phyloP scores from a whole-genome alignment of 2,329 filamentous ascomycete species.

The Neofusicoccum sp. region DNA sequence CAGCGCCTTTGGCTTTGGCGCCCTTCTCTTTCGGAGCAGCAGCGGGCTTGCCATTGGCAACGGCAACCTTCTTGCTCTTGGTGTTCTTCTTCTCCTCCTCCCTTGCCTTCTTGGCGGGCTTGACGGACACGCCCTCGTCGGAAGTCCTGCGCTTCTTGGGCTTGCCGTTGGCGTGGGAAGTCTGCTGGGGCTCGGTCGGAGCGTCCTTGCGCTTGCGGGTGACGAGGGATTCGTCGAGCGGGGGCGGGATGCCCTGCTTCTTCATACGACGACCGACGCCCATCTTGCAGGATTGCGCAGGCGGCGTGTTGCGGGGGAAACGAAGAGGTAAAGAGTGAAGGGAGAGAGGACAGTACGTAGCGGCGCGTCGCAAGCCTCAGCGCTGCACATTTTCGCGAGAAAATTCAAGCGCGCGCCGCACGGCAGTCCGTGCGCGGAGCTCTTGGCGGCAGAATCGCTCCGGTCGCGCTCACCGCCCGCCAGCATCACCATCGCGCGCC shows the following conservation, averaged over 20 bases:
- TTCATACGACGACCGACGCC: constrained; percentile 89
- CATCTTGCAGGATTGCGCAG: constrained; percentile 55
- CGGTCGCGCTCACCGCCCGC: background rate
- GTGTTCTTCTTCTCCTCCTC: constrained; percentile 35
- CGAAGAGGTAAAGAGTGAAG: background rate
- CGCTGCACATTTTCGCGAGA: constrained; percentile 3
- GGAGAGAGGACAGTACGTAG: background rate
- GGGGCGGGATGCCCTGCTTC: constrained; percentile 85
- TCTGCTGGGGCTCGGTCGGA: constrained; percentile 52
- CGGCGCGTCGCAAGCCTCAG: background rate
- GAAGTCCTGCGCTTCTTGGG: constrained; percentile 63
- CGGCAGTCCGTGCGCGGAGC: background rate
- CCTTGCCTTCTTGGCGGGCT: constrained; percentile 41
- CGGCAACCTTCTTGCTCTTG: constrained; percentile 28
- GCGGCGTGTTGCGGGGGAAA: background rate
- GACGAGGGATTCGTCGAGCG: constrained; percentile 71
- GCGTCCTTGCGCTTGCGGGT: constrained; percentile 85
- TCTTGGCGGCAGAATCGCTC: background rate
- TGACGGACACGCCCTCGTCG: constrained; percentile 43
- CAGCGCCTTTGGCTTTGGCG: constrained; percentile 25
- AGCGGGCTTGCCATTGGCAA: constrained; percentile 20
- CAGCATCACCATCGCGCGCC: background rate
- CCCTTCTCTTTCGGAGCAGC: constrained; percentile 22
- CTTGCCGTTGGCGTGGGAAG: constrained; percentile 44
- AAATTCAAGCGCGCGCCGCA: background rate